Evolutionary conservation across 176 grass and related monocot genomes (phyloP).

Genomic region (Carex kokanica): DNA sequence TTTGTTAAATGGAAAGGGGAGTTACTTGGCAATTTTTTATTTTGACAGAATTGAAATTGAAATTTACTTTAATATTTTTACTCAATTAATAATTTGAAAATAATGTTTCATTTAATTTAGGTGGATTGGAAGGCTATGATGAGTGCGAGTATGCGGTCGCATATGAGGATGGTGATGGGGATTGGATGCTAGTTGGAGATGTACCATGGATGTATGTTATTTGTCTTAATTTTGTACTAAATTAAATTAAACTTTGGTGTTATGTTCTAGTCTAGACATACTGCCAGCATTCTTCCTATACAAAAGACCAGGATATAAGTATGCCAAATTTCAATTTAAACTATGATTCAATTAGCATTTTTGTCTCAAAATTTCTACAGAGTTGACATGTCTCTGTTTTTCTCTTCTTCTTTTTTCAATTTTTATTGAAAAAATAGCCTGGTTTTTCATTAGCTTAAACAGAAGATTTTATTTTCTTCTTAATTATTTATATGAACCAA

Average conservation of each 20-base stretch:
- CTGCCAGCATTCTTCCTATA: not conserved
- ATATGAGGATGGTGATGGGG: constrained; percentile 89
- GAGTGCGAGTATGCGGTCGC: constrained; percentile 65
- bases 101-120: constrained; percentile 15
- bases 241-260: not conserved
- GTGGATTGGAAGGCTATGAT: constrained; percentile 52
- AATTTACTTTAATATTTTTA: constrained; percentile 8
- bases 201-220: constrained; percentile 84
- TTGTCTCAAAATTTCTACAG: not conserved
- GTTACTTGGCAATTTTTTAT: no score
- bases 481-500: not conserved
- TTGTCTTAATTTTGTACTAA: not conserved
- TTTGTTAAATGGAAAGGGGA: no score
- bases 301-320: not conserved
- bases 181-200: constrained; percentile 99
- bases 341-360: not conserved
- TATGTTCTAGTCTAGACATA: not conserved
- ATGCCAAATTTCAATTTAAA: not conserved
- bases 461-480: not conserved
- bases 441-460: not conserved
- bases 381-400: constrained; percentile 2
- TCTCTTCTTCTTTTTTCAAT: no score
- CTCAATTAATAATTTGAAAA: not conserved
- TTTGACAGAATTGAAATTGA: not conserved
- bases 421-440: not conserved